Evolutionary conservation across 2,329 filamentous ascomycete genomes (phyloP), one percentile per base, ranked within the genome.

Genomic region (Aspergillus sp.): DNA sequence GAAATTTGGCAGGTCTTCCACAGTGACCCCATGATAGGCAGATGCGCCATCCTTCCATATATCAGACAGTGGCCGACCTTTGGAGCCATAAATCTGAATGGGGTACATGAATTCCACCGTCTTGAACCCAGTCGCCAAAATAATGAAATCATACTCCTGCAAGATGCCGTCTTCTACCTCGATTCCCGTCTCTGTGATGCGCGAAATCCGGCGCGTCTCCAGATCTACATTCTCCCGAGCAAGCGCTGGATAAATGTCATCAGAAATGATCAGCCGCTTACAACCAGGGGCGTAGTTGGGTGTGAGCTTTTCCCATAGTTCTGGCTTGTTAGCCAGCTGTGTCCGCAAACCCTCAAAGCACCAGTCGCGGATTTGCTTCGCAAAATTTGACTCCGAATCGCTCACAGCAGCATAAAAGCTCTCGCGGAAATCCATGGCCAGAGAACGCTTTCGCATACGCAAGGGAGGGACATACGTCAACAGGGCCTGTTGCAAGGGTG

Each of bases 61-160:
- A 13, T 84, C 78, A 1, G 74, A 69, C 15, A 87, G 72, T 0
- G 79, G 57, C 7, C 77, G 76, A 1, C 80, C 79, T 17, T 78
- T 70, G 0, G 70, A 66, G 7, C 85, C 85, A 7, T 74, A 78
- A 17, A 88, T 76, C 25, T 81, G 72, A 64, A 88, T 85, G 0
- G 85, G 84, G 66, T 83, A 79, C 78, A 88, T 80, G 71, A 88
- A 88, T 47, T 87, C 81, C 0, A 83, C 80, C 0, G 85, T 83
- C 30, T 81, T 78, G 76, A 88, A 88, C 0, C 86, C 86, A 0
- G 85, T 88, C 0, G 85, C 86, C 7, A 84, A 78, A 38, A 88
- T 75, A n/a, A 88, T 79, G 22, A 87, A 70, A 67, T 88, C 85
- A 68, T 83, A 83, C 22, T 82, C 78, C 54, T 80, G 71, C 22